A percentile compares a stretch with the other conserved stretches of the same genome.
Conservation (phyloP, 2,329 filamentous ascomycete genomes). For the Clonostachys byssicola region DNA sequence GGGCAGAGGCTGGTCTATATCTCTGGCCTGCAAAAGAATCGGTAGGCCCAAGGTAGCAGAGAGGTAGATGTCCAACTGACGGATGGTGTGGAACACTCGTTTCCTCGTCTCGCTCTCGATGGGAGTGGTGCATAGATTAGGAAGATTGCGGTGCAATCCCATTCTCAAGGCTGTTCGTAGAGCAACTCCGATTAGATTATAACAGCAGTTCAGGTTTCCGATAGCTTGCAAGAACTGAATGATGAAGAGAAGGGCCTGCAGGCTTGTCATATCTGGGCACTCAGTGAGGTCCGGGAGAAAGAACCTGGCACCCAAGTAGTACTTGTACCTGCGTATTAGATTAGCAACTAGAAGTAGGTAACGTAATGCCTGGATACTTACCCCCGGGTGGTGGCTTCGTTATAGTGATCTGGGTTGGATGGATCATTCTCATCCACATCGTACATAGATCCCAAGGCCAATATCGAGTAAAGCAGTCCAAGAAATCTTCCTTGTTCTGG, state of each 20-base stretch:
- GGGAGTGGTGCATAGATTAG: constrained; percentile 56
- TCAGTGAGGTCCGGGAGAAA: constrained; percentile 63
- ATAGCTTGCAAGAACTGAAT: constrained; percentile 78
- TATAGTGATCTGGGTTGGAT: constrained; percentile 42
- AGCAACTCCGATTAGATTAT: constrained; percentile 75
- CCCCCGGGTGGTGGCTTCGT: constrained; percentile 51
- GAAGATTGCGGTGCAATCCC: constrained; percentile 71
- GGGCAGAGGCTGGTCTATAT: constrained; percentile 63
- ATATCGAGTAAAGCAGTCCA: constrained; percentile 65
- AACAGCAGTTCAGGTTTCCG: constrained; percentile 74
- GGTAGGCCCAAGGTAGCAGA: constrained; percentile 65
- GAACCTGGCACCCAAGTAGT: constrained; percentile 63
- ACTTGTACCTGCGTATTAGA: constrained; percentile 56
- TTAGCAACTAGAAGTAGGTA: neutral
- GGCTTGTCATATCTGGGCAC: constrained; percentile 68
- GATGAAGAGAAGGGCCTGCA: constrained; percentile 76
- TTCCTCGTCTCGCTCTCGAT: constrained; percentile 62
- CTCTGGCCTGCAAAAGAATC: constrained; percentile 56
- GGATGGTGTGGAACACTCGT: constrained; percentile 63
- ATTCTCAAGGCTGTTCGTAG: constrained; percentile 70
- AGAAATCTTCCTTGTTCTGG: constrained; percentile 65
- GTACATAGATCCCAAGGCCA: constrained; percentile 73
- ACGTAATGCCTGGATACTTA: constrained; percentile 20
- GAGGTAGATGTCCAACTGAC: constrained; percentile 68
- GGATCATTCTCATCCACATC: constrained; percentile 50